Evolutionary conservation across 1,284 basidiomycete genomes (phyloP), one percentile per base, ranked within the genome.

Genomic region (Austroboletus niveus): DNA sequence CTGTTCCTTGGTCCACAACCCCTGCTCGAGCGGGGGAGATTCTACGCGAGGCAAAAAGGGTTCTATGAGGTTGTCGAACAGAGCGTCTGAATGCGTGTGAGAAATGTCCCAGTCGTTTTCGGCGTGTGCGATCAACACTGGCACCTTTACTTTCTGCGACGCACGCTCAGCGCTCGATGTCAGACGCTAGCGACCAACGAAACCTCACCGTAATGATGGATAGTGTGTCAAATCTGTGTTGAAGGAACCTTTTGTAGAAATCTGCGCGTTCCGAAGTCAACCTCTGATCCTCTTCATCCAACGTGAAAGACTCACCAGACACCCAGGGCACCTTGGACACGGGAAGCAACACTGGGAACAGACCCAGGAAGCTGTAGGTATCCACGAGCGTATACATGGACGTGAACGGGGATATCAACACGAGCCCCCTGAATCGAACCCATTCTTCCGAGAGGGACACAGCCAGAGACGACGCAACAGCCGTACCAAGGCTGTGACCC

Each of bases 401-500:
- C 10, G 84, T 82, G 63, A 93, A 95, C 0, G 92, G 89, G 48
- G 90, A 85, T 54, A 92, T 75, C 8, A 95, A 70, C 5, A 88
- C 84, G 2, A 91, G 66, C 0, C 87, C 89, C 53, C 77, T 77
- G 10, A 79, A 78, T 35, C 69, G 69, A 42, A 75, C 64, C 32
- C 76, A 77, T 49, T 87, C 82, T 6, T 70, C 70, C 8, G 77
- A 76, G 4, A 95, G 73, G 42, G 79, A 72, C 2, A 78, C 78
- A 0, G 75, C 83, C 2, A 93, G 71, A 15, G 81, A 78, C 5
- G 85, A 78, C 0, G 82, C 75, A 3, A 95, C 84, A 1, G 85
- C 92, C 0, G 92, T 93, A 0, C 92, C 92, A 2, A 95, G 71
- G 57, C 88, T 91, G 62, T 93, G 89, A 0, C 93, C 92, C 8